Base-by-base conservation (phyloP, 768 basidiomycete genomes). In the Glaciozyma antarctica region DNA sequence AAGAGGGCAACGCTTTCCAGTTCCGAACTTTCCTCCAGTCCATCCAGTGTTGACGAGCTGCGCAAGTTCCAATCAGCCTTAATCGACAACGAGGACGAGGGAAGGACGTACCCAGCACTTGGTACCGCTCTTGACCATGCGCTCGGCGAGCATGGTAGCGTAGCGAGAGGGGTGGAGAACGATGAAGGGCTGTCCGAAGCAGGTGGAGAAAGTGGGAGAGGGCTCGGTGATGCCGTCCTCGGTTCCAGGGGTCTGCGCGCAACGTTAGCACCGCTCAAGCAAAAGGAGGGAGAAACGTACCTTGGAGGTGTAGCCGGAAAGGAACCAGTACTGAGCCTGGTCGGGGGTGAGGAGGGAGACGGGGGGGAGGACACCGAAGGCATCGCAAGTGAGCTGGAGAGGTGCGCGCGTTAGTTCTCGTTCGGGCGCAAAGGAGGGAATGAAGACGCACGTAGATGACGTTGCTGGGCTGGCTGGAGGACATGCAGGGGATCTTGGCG, bases 121-220 rank as follows among this genome's bases (percentile, higher is more conserved):
- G 72, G 92, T 91, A 62, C 88, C 82, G 80, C 88, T 81, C 78
- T 85, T 83, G 63, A 85, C 78, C 93, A 99, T 98, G 73, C 88
- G 85, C 71, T 90, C 86, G 0, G 94, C 91, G 71, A 99, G 82
- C 95, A 99, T 99, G 77, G 87, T 82, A 49, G 95, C 94, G 78
- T 99, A 99, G 68, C 92, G 87, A 44, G 49, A 66, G 28, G 48
- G 54, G 78, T 95, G 94, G 62, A 95, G 88, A 72, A 97, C 87
- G 76, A 99, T 97, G 84, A 99, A 98, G n/a, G 95, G 95, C 49
- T 45, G 93, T 91, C 88, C 88, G 83, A 97, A 99, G 79, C 95
- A 98, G 41, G 93, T 97, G 24, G 92, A 95, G 84, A 99, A 99
- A 49, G 95, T 98, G 28, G 95, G 95, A 69, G 94, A 93, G 65